Conservation (phyloP, 139 green algal species). For the Auxenochlorella protothecoides region DNA sequence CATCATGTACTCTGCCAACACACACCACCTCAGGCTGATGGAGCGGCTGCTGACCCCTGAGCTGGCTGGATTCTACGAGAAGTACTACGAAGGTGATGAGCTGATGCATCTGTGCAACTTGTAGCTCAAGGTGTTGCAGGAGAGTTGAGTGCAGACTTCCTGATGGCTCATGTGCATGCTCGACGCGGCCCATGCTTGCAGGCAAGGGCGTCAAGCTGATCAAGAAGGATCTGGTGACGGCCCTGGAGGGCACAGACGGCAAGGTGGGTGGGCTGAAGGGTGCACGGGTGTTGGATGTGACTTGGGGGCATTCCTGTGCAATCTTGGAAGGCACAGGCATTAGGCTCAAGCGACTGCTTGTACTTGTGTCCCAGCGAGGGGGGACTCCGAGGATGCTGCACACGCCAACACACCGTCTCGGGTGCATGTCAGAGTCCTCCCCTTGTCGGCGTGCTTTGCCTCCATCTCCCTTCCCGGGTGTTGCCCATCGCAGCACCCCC, state of each 20-base stretch:
- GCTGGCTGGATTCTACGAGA: conserved; percentile 70
- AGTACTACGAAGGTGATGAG: conserved; percentile 40
- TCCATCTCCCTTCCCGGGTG: too few species aligned
- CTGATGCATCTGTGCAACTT: too few species aligned
- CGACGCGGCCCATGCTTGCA: not conserved
- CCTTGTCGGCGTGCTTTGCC: too few species aligned
- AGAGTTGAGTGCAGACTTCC: not conserved
- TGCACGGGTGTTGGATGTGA: not conserved
- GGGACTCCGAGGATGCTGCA: too few species aligned
- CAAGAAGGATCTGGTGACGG: conserved; percentile 48
- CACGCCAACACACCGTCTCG: too few species aligned
- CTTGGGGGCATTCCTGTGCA: too few species aligned
- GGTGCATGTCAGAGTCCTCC: too few species aligned
- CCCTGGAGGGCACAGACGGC: conserved; percentile 15
- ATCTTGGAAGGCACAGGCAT: too few species aligned
- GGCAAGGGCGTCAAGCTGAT: conserved; percentile 55
- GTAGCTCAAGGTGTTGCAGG: not conserved
- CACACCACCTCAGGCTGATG: conserved; percentile 40
- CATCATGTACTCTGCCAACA: too few species aligned
- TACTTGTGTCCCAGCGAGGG: too few species aligned
- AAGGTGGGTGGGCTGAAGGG: conserved; percentile 2
- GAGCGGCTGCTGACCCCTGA: conserved; percentile 62
- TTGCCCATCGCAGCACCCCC: too few species aligned
- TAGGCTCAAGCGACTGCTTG: too few species aligned
- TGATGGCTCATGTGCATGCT: not conserved